Percentiles rank a stretch among this genome's conserved stretches.
Evolutionary conservation across 345 rosid genomes (phyloP).

Genomic region (Hibiscus trionum): DNA sequence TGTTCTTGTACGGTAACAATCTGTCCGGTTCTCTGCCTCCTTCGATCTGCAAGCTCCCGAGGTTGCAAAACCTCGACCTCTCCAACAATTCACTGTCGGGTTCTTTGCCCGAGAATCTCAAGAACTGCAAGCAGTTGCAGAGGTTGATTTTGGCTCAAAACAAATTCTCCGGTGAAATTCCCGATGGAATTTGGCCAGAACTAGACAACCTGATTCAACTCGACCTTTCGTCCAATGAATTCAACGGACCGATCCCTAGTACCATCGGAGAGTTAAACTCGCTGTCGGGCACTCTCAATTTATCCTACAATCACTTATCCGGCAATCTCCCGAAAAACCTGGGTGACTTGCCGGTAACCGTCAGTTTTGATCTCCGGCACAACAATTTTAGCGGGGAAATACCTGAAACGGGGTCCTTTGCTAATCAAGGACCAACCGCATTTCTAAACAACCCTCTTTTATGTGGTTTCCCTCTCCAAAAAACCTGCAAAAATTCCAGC

Average conservation of each 20-base stretch:
- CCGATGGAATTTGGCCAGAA: conserved; percentile 74
- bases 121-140: conserved; percentile 71
- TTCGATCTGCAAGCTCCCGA: conserved; percentile 64
- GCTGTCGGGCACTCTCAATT: conserved; percentile 64
- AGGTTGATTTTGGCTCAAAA: conserved; percentile 63
- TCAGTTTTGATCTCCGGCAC: conserved; percentile 74
- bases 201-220: conserved; percentile 62
- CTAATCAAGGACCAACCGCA: conserved; percentile 95
- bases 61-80: conserved; percentile 83
- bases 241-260: conserved; percentile 61
- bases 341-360: conserved; percentile 71
- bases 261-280: conserved; percentile 69
- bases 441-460: conserved; percentile 70
- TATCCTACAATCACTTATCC: conserved; percentile 70
- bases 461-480: conserved; percentile 94
- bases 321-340: conserved; percentile 71
- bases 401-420: conserved; percentile 87
- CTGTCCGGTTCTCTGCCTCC: conserved; percentile 73
- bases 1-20: conserved; percentile 75
- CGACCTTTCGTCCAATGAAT: conserved; percentile 67
- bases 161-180: conserved; percentile 57
- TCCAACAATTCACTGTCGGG: conserved; percentile 76
- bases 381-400: conserved; percentile 82
- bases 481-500: conserved; percentile 42
- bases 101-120: conserved; percentile 44